Evolutionary conservation across 805 yeast species (phyloP), one percentile per base, ranked within the genome.

Genomic region (Tetrapisispora pingtungensis): DNA sequence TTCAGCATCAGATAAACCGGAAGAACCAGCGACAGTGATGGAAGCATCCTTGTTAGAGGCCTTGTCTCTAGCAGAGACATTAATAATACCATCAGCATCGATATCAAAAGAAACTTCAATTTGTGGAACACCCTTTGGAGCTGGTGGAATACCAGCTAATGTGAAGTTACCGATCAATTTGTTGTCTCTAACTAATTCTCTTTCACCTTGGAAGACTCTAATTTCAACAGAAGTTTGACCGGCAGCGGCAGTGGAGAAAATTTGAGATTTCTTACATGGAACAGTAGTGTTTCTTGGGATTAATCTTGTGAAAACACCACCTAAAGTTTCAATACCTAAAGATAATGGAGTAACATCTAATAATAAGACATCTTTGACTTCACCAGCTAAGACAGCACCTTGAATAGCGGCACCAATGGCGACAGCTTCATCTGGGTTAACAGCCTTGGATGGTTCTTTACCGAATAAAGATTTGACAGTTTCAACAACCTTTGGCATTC

Each of bases 1-100:
- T 73, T 88, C 96, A 48, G 83, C 64, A 61, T 87, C 93, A 54
- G 89, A 80, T 66, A 88, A 73, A 68, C 96, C 97, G 39, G 95
- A 85, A 46, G 95, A 84, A 55, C 96, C 97, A 55, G 95, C 95
- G 53, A 88, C 96, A 42, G 96, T 88, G 70, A 88, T 89, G 49
- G 95, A 85, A 46, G 96, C 88, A 56, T 84, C 89, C 78, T 88
- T 88, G 74, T 83, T 85, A 53, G 94, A 80, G 53, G 89, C 93
- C 77, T 87, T 84, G 73, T 88, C 97, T 60, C 81, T 80, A 45
- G 94, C 94, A 57, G 83, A 75, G 39, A 84, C 93, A 64, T 84
- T 83, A 62, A 84, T 80, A 41, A 77, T 77, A 50, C 94, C 93
- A 63, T 84, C 88, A 4, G 89, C 89, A 65, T 84, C 90, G 46